Evolutionary conservation across 2,329 filamentous ascomycete species (phyloP).

Genomic region (Septoria linicola): DNA sequence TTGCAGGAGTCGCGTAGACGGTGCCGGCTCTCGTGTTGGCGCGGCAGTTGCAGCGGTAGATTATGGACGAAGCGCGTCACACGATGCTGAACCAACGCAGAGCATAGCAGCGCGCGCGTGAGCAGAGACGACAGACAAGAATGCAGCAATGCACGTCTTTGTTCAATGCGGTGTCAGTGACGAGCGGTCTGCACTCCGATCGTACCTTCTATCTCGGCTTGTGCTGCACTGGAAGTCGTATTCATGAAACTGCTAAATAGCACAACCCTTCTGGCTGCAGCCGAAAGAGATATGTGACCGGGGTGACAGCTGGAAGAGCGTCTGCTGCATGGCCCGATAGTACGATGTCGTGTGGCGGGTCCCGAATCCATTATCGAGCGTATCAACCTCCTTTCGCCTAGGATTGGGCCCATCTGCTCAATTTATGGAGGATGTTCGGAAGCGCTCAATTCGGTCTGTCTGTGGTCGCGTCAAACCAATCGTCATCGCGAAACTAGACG

Average conservation of each 20-base stretch:
- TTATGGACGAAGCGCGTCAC: not conserved
- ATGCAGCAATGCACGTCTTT: too few species aligned
- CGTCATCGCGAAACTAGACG: not conserved
- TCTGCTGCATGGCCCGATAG: not conserved
- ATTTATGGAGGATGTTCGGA: conserved; percentile 8
- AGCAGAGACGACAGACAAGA: too few species aligned
- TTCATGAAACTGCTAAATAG: not conserved
- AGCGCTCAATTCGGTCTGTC: not conserved
- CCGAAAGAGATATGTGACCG: not conserved
- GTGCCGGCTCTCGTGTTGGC: not conserved
- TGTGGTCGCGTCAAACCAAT: conserved; percentile 7
- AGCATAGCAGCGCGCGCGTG: too few species aligned
- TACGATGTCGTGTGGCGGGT: not conserved
- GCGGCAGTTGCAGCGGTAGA: not conserved
- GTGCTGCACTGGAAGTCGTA: too few species aligned
- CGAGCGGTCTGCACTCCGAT: too few species aligned
- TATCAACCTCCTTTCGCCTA: conserved; percentile 5
- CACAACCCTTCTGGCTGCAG: not conserved
- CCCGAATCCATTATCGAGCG: not conserved
- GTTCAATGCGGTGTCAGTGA: too few species aligned
- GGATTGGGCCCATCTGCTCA: not conserved
- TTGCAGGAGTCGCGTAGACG: not conserved
- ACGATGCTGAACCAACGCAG: too few species aligned
- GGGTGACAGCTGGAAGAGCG: not conserved
- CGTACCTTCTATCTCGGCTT: too few species aligned